These are phyloP conservation scores for Casuarina equisetifolia DNA, from an alignment of 306 rosid species.

Conservation along the genomic window DNA sequence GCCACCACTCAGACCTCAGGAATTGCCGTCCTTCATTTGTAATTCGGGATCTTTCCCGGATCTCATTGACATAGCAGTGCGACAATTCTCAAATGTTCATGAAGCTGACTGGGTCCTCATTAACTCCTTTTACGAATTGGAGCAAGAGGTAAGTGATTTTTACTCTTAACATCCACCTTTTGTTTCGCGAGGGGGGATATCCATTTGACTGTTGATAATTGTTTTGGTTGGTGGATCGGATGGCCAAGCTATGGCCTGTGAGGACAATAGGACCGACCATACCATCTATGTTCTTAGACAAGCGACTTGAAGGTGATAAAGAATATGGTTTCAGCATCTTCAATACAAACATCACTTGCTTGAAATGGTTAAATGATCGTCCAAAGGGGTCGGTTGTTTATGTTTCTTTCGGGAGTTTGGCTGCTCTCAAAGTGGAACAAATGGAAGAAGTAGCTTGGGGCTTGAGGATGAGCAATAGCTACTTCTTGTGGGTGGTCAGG, in stretches of 20 bases:
- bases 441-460: too few relatives aligned
- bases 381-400: not conserved
- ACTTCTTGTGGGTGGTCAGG: too few relatives aligned
- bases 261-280: slow-evolving; percentile 65
- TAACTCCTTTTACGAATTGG: slow-evolving; percentile 47
- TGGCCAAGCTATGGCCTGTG: slow-evolving; percentile 47
- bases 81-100: slow-evolving; percentile 42
- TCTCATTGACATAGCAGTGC: slow-evolving; percentile 38
- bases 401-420: too few relatives aligned
- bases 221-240: slow-evolving; percentile 43
- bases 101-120: slow-evolving; percentile 52
- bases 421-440: too few relatives aligned
- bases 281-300: slow-evolving; percentile 51
- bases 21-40: slow-evolving; percentile 50
- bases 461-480: too few relatives aligned
- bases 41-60: slow-evolving; percentile 40
- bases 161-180: too few relatives aligned
- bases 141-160: slow-evolving; percentile 38
- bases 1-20: slow-evolving; percentile 41
- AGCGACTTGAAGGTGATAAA: slow-evolving; percentile 36
- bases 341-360: slow-evolving; percentile 20
- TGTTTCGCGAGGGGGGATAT: too few relatives aligned
- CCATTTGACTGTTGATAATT: too few relatives aligned
- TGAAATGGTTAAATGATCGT: slow-evolving; percentile 37
- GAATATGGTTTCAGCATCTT: slow-evolving; percentile 46